Conservation (phyloP, 805 yeast species). For the Priceomyces medius region DNA sequence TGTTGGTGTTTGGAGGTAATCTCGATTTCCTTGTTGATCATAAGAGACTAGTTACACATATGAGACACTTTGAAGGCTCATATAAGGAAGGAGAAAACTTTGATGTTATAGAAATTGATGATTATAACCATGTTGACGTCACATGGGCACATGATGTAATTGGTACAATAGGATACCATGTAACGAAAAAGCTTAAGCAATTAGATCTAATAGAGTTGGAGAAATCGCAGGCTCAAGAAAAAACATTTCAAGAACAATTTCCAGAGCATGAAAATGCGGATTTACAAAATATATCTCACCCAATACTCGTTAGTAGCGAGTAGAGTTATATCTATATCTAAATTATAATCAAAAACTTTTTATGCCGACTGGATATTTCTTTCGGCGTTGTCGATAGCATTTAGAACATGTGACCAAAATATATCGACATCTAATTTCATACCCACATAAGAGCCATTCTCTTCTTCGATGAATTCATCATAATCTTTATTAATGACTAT, state of each 20-base stretch:
- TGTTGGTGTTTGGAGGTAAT: constrained; percentile 69
- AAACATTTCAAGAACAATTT: background rate
- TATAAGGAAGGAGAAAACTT: constrained; percentile 37
- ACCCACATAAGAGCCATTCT: constrained; percentile 17
- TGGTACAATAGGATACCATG: constrained; percentile 56
- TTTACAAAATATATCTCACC: background rate
- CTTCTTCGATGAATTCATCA: constrained; percentile 12
- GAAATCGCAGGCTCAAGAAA: no score
- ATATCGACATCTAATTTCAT: constrained; percentile 12
- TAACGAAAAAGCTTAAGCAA: constrained; percentile 11
- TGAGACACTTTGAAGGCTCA: constrained; percentile 57
- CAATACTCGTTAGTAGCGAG: no score
- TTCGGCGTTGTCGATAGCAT: constrained; percentile 20
- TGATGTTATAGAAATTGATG: constrained; percentile 46
- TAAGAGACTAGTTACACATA: constrained; percentile 59
- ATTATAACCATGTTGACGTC: constrained; percentile 86
- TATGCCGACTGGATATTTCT: no score
- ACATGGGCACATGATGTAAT: constrained; percentile 85
- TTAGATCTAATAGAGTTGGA: background rate
- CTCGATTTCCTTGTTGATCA: constrained; percentile 81
- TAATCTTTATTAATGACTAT: constrained; percentile 2
- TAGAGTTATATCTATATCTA: no score
- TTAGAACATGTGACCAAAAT: constrained; percentile 17
- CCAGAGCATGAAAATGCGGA: background rate
- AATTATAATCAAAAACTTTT: no score